phyloP scores from a whole-genome alignment of 2,329 filamentous ascomycete species.

The Trichoderma aggressivum region DNA sequence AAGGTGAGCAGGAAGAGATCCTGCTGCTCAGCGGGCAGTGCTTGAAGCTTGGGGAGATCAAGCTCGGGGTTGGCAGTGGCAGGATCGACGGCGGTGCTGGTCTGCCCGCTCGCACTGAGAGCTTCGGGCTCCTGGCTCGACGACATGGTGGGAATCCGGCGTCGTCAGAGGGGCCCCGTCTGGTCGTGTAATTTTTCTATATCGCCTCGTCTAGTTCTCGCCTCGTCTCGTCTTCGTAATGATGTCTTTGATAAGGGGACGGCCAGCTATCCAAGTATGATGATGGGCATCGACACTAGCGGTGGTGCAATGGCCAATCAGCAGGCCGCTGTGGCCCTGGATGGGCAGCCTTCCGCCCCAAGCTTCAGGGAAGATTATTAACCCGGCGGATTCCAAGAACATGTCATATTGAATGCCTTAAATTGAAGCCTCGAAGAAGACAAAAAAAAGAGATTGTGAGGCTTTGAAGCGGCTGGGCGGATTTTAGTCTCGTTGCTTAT shows the following conservation, averaged over 20 bases:
- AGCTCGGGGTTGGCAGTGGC: slow-evolving; percentile 68
- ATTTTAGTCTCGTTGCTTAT: background rate
- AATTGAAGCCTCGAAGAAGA: background rate
- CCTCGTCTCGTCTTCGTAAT: background rate
- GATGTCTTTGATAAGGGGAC: slow-evolving; percentile 8
- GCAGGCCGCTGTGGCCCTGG: slow-evolving; percentile 10
- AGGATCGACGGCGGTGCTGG: slow-evolving; percentile 35
- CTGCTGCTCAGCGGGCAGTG: slow-evolving; percentile 89
- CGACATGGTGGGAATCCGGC: slow-evolving; percentile 31
- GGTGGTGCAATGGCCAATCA: slow-evolving; percentile 21
- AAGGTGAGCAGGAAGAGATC: slow-evolving; percentile 91
- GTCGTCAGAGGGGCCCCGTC: slow-evolving; percentile 23
- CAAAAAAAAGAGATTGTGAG: background rate
- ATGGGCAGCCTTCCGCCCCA: slow-evolving; percentile 8
- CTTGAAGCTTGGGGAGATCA: slow-evolving; percentile 83
- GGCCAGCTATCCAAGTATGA: slow-evolving; percentile 16
- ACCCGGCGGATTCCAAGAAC: slow-evolving; percentile 27
- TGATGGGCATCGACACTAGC: slow-evolving; percentile 18
- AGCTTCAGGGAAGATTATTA: slow-evolving; percentile 30
- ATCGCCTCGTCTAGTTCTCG: slow-evolving; percentile 5
- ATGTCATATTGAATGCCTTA: background rate
- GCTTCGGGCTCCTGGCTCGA: slow-evolving; percentile 36
- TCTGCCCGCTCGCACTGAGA: slow-evolving; percentile 28
- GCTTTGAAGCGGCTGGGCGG: background rate
- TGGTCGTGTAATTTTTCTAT: slow-evolving; percentile 4